Evolutionary conservation across 768 basidiomycete genomes (phyloP), one percentile per base, ranked within the genome.

Genomic region (Cyclocybe aegerita): DNA sequence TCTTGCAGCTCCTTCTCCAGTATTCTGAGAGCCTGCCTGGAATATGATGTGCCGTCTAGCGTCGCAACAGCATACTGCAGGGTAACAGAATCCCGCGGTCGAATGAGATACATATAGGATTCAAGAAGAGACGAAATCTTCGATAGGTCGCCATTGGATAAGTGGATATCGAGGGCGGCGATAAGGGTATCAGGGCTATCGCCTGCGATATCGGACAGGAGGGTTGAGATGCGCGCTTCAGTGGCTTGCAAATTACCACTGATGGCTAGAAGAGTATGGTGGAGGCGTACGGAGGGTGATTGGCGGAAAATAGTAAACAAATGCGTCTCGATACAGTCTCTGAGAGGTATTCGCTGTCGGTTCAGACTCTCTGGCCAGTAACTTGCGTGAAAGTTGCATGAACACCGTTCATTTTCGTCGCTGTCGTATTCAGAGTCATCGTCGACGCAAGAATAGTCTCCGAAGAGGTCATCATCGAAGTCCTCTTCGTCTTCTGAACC

Each of bases 1-100:
- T 81, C 79, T 16, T 71, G 40, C 0, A 87, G 68, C 55, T 87
- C 84, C 49, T 68, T 71, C 54, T 83, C 77, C 48, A 81, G 57
- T 49, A 85, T 75, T 17, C 68, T 51, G 0, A 79, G 57, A 12
- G 71, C 74, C 29, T 67, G 63, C 0, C 49, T 37, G n/a, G 64
- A 63, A 58, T 68, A 65, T 4, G 55, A 36, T 4, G 56, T 52
- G 10, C 61, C 59, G 0, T 71, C 58, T 42, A 85, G 64, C 36
- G 70, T 51, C 11, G 67, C 53, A 7, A 76, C 74, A 0, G 81
- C 79, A 11, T 60, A 53, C 49, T 82, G 83, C 14, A 83, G 62
- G 0, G 70, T 63, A 1, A 60, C 31, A 4, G 76, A 67, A 43
- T 88, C 84, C 10, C 80, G 77, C 1, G 85, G 76, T 3, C 84